Percentiles rank a stretch among this genome's conserved stretches.
Evolutionary conservation across 1,139 yeast genomes (phyloP).

Genomic region (Groenewaldozyma sp.): DNA sequence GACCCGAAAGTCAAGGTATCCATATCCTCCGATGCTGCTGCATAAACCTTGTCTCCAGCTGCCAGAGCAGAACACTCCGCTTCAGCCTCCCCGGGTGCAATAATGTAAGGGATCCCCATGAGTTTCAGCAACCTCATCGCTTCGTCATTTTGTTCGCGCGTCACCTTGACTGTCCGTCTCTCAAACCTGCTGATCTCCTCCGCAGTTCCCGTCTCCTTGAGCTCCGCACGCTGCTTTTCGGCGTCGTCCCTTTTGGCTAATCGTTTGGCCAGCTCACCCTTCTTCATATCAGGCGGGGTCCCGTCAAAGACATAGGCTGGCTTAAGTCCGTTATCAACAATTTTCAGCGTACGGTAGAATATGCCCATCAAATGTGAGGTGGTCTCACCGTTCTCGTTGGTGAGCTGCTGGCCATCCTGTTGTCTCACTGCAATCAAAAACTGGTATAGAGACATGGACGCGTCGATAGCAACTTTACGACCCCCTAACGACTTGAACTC

Average conservation of each 20-base stretch:
- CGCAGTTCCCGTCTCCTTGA: constrained; percentile 70
- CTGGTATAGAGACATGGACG: constrained; percentile 90
- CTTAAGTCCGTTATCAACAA: constrained; percentile 85
- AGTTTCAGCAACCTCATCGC: constrained; percentile 68
- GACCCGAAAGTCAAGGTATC: constrained; percentile 91
- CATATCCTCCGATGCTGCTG: constrained; percentile 99
- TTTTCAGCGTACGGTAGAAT: constrained; percentile 81
- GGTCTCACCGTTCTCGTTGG: constrained; percentile 83
- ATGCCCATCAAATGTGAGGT: constrained; percentile 92
- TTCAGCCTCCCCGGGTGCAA: constrained; percentile 98
- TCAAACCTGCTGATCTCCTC: constrained; percentile 73
- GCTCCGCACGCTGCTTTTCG: constrained; percentile 56
- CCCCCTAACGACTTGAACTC: constrained; percentile 87
- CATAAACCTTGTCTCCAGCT: constrained; percentile 72
- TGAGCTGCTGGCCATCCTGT: constrained; percentile 89
- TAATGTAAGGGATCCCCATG: constrained; percentile 92
- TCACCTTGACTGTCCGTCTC: constrained; percentile 79
- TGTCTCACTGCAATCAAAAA: constrained; percentile 93
- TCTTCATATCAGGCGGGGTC: constrained; percentile 83
- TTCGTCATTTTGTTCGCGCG: constrained; percentile 87
- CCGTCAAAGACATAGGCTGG: constrained; percentile 98
- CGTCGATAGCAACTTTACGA: constrained; percentile 81
- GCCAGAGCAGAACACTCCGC: constrained; percentile 97
- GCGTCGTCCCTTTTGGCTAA: constrained; percentile 78
- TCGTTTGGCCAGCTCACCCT: constrained; percentile 88